A percentile compares a stretch with the other conserved stretches of the same genome.
Evolutionary conservation across 768 basidiomycete genomes (phyloP).

Genomic region (Amylocystis lapponica): DNA sequence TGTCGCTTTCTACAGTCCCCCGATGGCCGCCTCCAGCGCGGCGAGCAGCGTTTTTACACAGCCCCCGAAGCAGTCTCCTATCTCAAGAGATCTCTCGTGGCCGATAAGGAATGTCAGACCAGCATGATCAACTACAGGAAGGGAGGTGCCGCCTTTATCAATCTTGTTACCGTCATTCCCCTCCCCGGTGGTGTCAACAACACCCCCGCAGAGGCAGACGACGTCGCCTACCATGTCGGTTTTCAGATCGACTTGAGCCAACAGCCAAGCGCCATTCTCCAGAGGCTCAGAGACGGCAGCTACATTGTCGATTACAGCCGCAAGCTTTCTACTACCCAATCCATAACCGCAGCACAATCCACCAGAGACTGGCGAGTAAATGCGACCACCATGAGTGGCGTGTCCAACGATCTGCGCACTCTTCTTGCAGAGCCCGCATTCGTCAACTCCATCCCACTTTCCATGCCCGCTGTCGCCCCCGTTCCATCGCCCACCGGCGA

Average conservation of each 20-base stretch:
- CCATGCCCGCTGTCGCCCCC: constrained; percentile 7
- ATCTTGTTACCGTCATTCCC: constrained; percentile 89
- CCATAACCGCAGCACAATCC: constrained; percentile 8
- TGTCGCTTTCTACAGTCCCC: constrained; percentile 91
- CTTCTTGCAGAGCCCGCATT: constrained; percentile 45
- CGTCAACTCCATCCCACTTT: constrained; percentile 36
- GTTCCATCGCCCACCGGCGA: constrained; percentile 13
- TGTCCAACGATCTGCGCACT: constrained; percentile 48
- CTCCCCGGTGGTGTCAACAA: constrained; percentile 52
- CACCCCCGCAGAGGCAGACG: constrained; percentile 49
- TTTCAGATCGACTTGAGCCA: constrained; percentile 93
- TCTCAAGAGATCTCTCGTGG: constrained; percentile 58
- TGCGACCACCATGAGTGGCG: constrained; percentile 26
- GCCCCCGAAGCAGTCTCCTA: constrained; percentile 62
- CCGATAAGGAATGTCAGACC: constrained; percentile 85
- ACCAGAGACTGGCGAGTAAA: constrained; percentile 30
- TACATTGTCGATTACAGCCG: constrained; percentile 61
- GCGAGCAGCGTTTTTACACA: constrained; percentile 51
- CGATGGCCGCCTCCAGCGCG: constrained; percentile 45
- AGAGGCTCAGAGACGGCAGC: constrained; percentile 72
- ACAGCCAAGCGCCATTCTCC: constrained; percentile 79
- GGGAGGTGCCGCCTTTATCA: constrained; percentile 81
- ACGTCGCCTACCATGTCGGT: constrained; percentile 84
- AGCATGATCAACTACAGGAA: constrained; percentile 86
- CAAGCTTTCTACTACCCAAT: constrained; percentile 12